Evolutionary conservation across 2,329 filamentous ascomycete genomes (phyloP), one percentile per base, ranked within the genome.

Genomic region (Alternaria triticimaculans): DNA sequence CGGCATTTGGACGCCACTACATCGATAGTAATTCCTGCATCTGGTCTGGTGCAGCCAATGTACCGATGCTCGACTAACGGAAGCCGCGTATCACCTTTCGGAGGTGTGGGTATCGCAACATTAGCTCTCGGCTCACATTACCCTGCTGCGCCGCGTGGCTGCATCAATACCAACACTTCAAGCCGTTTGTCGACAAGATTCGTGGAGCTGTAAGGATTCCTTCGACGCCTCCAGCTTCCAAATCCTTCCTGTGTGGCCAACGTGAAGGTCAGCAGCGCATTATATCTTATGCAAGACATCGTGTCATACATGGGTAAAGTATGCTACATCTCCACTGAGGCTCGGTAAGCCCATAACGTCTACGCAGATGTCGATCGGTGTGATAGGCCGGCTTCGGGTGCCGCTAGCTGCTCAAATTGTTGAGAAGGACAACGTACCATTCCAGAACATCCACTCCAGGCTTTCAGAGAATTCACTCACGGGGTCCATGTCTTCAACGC

Each of bases 61-160:
- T 69, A 64, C 67, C 67, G 67, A 61, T 56, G 60, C 46, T 62
- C 60, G 54, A 56, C 62, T 67, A 54, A 58, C 23, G 61, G 53
- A 54, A 65, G 60, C 65, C 65, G 58, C 62, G 43, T 56, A 54
- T 44, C 59, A 51, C 44, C 37, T 56, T 30, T 59, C 48, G 43
- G 56, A 49, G 48, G 46, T 51, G 26, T 63, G 45, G 44, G 33
- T 44, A 41, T 21, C 30, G 57, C 46, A 48, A 46, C 43, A 46
- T 51, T 49, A 45, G 44, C 37, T 57, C 57, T 54, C 60, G 63
- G 58, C 30, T 58, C 48, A 30, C 55, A 48, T 45, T 62, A 33
- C 55, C 53, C 15, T 67, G 49, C 58, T 50, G 61, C 60, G 57
- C 65, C 57, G 63, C 55, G 56, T 59, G 50, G 60, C 54, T 63